Base-by-base conservation (phyloP, 495 filamentous ascomycete species). In the Daldinia caldariorum region DNA sequence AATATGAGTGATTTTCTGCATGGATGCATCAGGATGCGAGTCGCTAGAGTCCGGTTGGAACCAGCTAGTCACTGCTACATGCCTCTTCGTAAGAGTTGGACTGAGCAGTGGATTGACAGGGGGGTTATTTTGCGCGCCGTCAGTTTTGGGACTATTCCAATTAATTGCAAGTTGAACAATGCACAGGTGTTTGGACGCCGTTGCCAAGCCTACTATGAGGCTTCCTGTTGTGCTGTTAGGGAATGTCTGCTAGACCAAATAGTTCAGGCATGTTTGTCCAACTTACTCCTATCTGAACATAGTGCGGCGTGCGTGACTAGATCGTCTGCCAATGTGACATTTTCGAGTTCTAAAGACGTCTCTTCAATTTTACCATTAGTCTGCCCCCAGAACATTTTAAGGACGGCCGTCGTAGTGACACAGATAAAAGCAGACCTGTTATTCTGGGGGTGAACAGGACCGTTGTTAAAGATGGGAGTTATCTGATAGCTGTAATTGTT, bases 251-350 rank as follows among this genome's bases (percentile, higher is more conserved):
- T 10, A 9, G 18, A 0, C 22, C 32, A 37, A 32, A 56, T 8
- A 22, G 22, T n/a, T 18, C 3, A 26, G 26, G 26, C 26, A 57
- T 51, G 12, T 14, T 54, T 10, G 35, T 45, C 37, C 47, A 14
- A 59, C 78, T 67, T 81, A 91, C 88, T 84, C 78, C 84, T 90
- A 47, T 94, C 92, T 10, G 89, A 86, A 63, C 89, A 89, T 61
- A 95, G 81, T 13, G 93, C 85, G 3, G 93, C 92, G 79, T 97
- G 93, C 4, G 92, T 93, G 37, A 96, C 83, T 14, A 91, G 71
- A 54, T 92, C 88, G 55, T 90, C 87, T 10, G 88, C 89, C 10
- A 87, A 86, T 10, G 85, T 84, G 32, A 90, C 84, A 68, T 85
- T 90, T 69, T 94, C 92, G 37, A 95, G 72, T 62, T 93, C 89